A percentile compares a stretch with the other conserved stretches of the same genome.
These are phyloP conservation scores for Chrysanthemum seticuspe DNA, from an alignment of 129 eudicot genomes.

Conservation along the genomic window DNA sequence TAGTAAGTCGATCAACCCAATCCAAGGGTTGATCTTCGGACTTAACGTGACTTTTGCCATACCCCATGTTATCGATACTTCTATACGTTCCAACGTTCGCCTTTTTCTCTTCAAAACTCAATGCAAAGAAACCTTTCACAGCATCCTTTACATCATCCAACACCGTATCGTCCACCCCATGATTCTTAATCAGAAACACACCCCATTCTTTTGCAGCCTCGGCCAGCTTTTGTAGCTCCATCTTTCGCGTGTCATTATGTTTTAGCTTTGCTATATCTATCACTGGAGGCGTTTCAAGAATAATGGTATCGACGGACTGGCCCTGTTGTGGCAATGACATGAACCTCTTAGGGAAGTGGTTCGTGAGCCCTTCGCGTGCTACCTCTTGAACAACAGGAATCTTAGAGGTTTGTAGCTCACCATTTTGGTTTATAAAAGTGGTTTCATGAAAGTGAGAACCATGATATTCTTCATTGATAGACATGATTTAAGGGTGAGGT, in stretches of 20 bases:
- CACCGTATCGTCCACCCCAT: slow-evolving; percentile 39
- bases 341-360: slow-evolving; percentile 22
- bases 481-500: background rate
- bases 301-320: no score
- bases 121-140: slow-evolving; percentile 44
- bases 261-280: slow-evolving; percentile 17
- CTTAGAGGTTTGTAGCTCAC: slow-evolving; percentile 22
- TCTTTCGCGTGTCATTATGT: background rate
- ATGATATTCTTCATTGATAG: background rate
- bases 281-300: slow-evolving; percentile 17
- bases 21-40: slow-evolving; percentile 47
- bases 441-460: slow-evolving; percentile 19
- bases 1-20: slow-evolving; percentile 55
- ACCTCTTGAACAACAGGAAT: slow-evolving; percentile 35
- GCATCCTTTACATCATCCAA: slow-evolving; percentile 40
- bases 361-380: slow-evolving; percentile 8
- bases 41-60: slow-evolving; percentile 46
- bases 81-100: slow-evolving; percentile 40
- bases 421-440: slow-evolving; percentile 28
- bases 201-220: slow-evolving; percentile 56
- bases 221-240: slow-evolving; percentile 39
- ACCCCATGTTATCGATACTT: slow-evolving; percentile 54
- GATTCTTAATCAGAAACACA: slow-evolving; percentile 41
- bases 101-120: slow-evolving; percentile 47
- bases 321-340: background rate